Evolutionary conservation across 345 rosid species (phyloP).

Genomic region (Acer campestre): DNA sequence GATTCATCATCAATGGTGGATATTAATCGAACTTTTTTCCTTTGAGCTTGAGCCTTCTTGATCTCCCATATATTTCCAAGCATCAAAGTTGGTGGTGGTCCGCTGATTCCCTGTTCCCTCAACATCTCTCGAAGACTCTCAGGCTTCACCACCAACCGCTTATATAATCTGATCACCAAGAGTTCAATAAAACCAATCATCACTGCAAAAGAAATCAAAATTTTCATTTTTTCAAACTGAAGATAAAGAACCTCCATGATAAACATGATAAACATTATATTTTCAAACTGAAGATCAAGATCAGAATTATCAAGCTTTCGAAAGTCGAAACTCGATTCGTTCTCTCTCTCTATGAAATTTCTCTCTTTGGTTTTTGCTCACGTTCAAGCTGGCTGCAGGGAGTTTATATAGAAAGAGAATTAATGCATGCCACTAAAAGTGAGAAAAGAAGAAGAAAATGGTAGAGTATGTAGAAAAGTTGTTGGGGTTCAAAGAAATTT

Average conservation of each 20-base stretch:
- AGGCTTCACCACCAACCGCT: conserved; percentile 31
- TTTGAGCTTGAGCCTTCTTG: conserved; percentile 21
- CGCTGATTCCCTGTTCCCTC: conserved; percentile 39
- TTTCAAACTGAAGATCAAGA: too few relatives aligned
- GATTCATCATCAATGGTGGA: neutral
- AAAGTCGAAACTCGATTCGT: too few relatives aligned
- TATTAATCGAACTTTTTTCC: neutral
- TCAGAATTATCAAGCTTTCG: too few relatives aligned
- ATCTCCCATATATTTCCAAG: conserved; percentile 51
- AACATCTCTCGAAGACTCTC: conserved; percentile 32
- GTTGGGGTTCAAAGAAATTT: too few relatives aligned
- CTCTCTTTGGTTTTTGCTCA: neutral
- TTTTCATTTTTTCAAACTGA: neutral
- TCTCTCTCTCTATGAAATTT: neutral
- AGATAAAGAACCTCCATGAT: neutral
- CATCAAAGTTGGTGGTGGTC: conserved; percentile 40
- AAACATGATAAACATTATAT: too few relatives aligned
- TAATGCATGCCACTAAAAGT: too few relatives aligned
- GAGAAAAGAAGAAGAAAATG: too few relatives aligned
- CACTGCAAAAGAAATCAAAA: neutral
- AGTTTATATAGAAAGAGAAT: too few relatives aligned
- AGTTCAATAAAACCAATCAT: neutral
- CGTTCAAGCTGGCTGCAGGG: too few relatives aligned
- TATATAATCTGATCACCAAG: neutral
- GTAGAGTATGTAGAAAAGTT: too few relatives aligned